Evolutionary conservation across 148 eudicot genomes (phyloP).

Genomic region (Rhododendron henanense): DNA sequence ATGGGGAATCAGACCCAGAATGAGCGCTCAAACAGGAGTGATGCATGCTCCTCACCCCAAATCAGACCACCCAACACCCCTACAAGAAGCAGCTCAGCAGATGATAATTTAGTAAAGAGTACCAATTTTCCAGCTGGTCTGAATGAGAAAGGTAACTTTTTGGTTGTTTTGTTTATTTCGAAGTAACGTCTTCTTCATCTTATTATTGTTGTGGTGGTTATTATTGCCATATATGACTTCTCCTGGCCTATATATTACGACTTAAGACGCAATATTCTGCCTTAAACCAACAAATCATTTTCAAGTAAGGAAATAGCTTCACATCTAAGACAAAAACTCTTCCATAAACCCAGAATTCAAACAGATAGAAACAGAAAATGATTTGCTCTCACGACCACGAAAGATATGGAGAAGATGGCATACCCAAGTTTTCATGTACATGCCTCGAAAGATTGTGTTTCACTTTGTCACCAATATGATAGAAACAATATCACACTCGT

Average conservation of each 20-base stretch:
- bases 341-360: not conserved
- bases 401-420: not conserved
- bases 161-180: not conserved
- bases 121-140: constrained; percentile 41
- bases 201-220: not conserved
- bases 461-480: not conserved
- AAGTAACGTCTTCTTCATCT: not conserved
- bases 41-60: constrained; percentile 43
- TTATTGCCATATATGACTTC: not conserved
- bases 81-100: constrained; percentile 35
- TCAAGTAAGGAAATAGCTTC: not conserved
- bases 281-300: not conserved
- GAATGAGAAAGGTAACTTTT: constrained; percentile 47
- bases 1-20: constrained; percentile 35
- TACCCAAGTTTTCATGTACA: not conserved
- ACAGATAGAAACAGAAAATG: not conserved
- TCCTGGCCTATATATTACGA: not conserved
- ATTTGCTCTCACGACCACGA: not conserved
- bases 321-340: not conserved
- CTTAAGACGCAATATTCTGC: not conserved
- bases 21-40: constrained; percentile 40
- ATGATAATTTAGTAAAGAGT: constrained; percentile 33
- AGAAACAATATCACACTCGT: not conserved
- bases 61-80: constrained; percentile 46
- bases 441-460: not conserved